Evolutionary conservation across 192 early-diverging fungal genomes (phyloP), one percentile per base, ranked within the genome.

Genomic region (Chytriomyces sp.): DNA sequence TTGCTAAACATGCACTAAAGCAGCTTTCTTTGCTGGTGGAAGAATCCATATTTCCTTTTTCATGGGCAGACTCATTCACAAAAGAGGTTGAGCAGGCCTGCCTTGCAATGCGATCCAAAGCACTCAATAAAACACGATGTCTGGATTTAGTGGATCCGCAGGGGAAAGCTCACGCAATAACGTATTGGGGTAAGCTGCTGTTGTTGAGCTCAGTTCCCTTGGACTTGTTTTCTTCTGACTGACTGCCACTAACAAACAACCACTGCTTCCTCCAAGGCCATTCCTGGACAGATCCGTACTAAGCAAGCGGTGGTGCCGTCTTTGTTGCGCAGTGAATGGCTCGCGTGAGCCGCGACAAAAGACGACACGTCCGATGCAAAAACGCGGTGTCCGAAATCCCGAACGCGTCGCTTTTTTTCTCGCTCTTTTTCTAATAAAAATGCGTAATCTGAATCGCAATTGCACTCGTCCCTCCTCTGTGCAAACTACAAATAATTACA

Each of bases 121-220:
- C 28, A n/a, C 49, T 73, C 5, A 62, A 73, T 61, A 23, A 5
- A 35, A 62, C 24, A 6, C 18, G 60, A 23, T 73, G 71, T 62
- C 45, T 73, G 50, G 61, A 73, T 8, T 26, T 48, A 3, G 71
- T 73, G 57, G 71, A 73, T 45, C 71, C 71, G 7, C 24, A 62
- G n/a, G 2, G 60, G 2, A 8, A 28, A n/a, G 71, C 71, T 7
- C 47, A 44, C 43, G 53, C 71, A 10, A 63, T 73, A 45, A 63
- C 71, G 45, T 73, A 45, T 3, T 57, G 53, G 53, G 53, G 35
- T 35, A 35, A 35, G 28, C 28, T 35, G 28, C 28, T 35, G 28
- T 35, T 1, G 35, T 35, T 35, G 35, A 35, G 35, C 35, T 3
- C 35, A 35, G 35, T 35, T 35, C 35, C 35, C 35, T 1, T 35